These are phyloP conservation scores for Mrakia gelida DNA, from an alignment of 768 basidiomycete genomes.

Conservation along the genomic window DNA sequence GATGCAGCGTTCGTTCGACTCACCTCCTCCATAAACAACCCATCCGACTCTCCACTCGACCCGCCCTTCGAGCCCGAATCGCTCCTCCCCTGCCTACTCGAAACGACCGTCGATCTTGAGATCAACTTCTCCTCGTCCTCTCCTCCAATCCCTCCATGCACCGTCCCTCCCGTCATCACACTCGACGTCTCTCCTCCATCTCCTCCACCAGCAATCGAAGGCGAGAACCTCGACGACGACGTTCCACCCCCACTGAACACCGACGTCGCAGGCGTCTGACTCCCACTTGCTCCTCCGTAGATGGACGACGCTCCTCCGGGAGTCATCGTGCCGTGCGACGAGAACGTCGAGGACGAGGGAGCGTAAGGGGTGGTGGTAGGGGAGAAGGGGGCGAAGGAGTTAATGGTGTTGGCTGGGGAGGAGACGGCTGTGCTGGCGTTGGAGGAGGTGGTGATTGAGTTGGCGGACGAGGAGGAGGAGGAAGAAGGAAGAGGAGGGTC, in stretches of 20 bases:
- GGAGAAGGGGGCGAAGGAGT: background rate
- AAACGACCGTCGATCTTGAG: background rate
- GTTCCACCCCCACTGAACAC: too few relatives aligned
- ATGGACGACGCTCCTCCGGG: background rate
- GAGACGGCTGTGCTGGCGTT: background rate
- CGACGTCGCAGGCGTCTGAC: too few relatives aligned
- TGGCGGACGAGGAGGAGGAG: background rate
- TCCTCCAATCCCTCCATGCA: background rate
- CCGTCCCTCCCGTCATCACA: background rate
- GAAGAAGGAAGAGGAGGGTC: background rate
- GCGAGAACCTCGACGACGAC: background rate
- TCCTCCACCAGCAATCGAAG: background rate
- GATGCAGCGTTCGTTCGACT: too few relatives aligned
- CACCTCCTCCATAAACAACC: conserved; percentile 24
- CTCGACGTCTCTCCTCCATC: background rate
- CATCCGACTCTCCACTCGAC: conserved; percentile 17
- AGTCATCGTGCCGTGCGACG: background rate
- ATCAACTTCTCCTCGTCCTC: conserved; percentile 15
- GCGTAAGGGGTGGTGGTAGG: background rate
- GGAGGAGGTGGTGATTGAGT: background rate
- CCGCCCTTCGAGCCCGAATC: conserved; percentile 9
- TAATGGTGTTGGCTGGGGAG: background rate
- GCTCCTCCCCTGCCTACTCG: conserved; percentile 3
- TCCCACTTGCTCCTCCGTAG: background rate
- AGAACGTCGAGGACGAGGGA: background rate